A percentile compares a stretch with the other conserved stretches of the same genome.
These are phyloP conservation scores for Panaeolus cyanescens DNA, from an alignment of 768 basidiomycete species.

Conservation along the genomic window DNA sequence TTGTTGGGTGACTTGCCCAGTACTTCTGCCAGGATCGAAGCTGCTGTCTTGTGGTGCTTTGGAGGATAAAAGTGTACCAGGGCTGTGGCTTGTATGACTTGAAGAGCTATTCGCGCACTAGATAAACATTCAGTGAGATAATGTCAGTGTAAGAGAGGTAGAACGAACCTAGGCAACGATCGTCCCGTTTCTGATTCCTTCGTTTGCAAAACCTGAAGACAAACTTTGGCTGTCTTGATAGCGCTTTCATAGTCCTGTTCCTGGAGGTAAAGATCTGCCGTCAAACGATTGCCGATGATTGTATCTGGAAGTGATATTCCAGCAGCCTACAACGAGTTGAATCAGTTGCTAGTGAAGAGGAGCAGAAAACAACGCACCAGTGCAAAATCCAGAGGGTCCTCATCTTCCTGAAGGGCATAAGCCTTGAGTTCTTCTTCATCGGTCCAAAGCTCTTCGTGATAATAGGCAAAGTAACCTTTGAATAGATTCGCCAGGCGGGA, in stretches of 20 bases:
- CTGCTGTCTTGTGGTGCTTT: slow-evolving; percentile 83
- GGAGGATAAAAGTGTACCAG: slow-evolving; percentile 88
- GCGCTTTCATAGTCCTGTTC: slow-evolving; percentile 78
- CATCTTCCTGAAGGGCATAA: slow-evolving; percentile 29
- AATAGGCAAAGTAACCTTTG: slow-evolving; percentile 68
- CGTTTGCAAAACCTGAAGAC: slow-evolving; percentile 55
- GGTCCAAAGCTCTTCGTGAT: slow-evolving; percentile 40
- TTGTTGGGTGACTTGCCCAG: slow-evolving; percentile 65
- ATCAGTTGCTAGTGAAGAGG: slow-evolving; percentile 6
- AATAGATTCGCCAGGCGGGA: slow-evolving; percentile 59
- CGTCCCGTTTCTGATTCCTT: slow-evolving; percentile 62
- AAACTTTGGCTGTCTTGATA: slow-evolving; percentile 70
- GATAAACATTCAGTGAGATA: not conserved
- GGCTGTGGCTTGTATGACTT: slow-evolving; percentile 70
- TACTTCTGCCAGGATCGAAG: slow-evolving; percentile 71
- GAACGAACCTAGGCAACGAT: slow-evolving; percentile 48
- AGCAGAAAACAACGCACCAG: slow-evolving; percentile 47
- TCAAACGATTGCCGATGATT: slow-evolving; percentile 66
- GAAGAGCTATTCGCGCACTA: slow-evolving; percentile 70
- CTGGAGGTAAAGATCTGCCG: slow-evolving; percentile 62
- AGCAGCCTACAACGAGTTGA: slow-evolving; percentile 44
- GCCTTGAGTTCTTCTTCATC: slow-evolving; percentile 39
- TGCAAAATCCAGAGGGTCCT: slow-evolving; percentile 60
- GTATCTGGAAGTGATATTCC: slow-evolving; percentile 53
- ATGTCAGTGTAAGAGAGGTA: not conserved